Evolutionary conservation across 2,329 filamentous ascomycete species (phyloP).

Genomic region (Fusarium foetens): DNA sequence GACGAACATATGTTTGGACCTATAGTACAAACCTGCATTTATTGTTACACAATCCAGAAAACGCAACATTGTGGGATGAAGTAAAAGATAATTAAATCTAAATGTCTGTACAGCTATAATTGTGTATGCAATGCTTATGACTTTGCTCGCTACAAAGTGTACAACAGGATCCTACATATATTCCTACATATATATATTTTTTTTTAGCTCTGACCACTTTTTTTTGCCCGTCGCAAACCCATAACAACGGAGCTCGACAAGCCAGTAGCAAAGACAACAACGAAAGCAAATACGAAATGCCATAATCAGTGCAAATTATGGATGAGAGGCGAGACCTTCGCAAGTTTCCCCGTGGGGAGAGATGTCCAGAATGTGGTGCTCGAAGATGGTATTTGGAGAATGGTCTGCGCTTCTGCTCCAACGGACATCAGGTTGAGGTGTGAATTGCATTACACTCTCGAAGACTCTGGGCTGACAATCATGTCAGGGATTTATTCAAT

Average conservation of each 20-base stretch:
- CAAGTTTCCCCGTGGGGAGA: slow-evolving; percentile 63
- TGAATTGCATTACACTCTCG: background rate
- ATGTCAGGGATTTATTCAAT: slow-evolving; percentile 63
- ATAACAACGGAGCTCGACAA: background rate
- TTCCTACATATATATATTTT: background rate
- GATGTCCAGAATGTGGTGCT: slow-evolving; percentile 74
- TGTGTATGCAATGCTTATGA: background rate
- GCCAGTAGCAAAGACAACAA: background rate
- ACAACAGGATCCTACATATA: background rate
- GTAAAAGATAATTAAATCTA: background rate
- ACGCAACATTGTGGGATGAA: background rate
- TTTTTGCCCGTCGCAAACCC: slow-evolving; percentile 10
- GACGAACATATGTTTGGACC: too few relatives aligned
- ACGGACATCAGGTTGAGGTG: slow-evolving; percentile 83
- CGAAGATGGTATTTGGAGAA: slow-evolving; percentile 78
- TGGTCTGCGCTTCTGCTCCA: slow-evolving; percentile 80
- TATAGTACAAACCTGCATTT: background rate
- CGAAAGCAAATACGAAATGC: background rate
- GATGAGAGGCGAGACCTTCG: slow-evolving; percentile 57
- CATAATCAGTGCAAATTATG: slow-evolving; percentile 47
- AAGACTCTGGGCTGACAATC: background rate
- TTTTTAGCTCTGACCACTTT: slow-evolving; percentile 22
- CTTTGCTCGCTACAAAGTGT: background rate
- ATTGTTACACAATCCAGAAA: background rate
- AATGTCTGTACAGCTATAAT: background rate